Percentiles rank a stretch among this genome's conserved stretches.
phyloP scores from a whole-genome alignment of 441 rosid species.

The Sinapis alba region DNA sequence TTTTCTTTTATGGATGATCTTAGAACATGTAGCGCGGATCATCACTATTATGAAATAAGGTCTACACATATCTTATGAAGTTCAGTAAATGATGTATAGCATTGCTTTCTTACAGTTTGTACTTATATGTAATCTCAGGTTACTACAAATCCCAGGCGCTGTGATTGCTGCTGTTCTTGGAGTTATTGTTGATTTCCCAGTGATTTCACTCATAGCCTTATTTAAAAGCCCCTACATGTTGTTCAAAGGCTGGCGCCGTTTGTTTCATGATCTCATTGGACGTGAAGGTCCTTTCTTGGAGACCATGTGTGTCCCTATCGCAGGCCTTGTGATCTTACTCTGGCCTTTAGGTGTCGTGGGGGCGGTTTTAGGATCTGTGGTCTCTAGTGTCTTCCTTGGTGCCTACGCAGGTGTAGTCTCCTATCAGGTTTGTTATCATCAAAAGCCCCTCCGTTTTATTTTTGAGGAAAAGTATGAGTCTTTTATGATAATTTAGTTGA shows the following conservation, averaged over 20 bases:
- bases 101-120: conserved; percentile 6
- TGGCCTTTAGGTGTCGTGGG: conserved; percentile 97
- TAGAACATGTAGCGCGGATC: conserved; percentile 45
- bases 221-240: conserved; percentile 91
- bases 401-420: conserved; percentile 75
- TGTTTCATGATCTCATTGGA: conserved; percentile 92
- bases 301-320: conserved; percentile 94
- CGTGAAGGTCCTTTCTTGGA: conserved; percentile 99
- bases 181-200: conserved; percentile 61
- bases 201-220: conserved; percentile 69
- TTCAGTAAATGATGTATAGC: background rate
- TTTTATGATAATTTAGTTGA: background rate
- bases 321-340: conserved; percentile 88
- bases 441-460: background rate
- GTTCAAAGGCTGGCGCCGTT: conserved; percentile 90
- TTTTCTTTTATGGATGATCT: conserved; percentile 77
- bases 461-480: background rate
- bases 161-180: conserved; percentile 62
- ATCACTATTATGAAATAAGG: conserved; percentile 86
- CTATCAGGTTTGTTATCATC: conserved; percentile 50
- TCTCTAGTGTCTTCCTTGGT: conserved; percentile 84
- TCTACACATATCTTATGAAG: conserved; percentile 28
- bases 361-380: conserved; percentile 77
- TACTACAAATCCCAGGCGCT: conserved; percentile 72
- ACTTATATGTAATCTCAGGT: conserved; percentile 50